Conservation (phyloP, 1,139 yeast genomes). For the Lizanozyma gosingica region DNA sequence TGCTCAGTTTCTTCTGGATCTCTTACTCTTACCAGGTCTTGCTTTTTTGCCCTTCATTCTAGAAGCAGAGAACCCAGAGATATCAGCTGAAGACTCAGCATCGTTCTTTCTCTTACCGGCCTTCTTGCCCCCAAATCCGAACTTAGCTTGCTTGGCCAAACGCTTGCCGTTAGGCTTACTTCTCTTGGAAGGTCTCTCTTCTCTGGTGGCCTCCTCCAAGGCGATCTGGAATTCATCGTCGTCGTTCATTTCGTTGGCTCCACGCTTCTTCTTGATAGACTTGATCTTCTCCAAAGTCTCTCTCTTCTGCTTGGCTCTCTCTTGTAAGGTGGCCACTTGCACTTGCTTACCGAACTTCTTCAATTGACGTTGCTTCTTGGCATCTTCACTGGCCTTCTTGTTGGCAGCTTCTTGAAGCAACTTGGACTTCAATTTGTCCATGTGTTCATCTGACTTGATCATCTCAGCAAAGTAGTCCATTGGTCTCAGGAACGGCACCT, state of each 20-base stretch:
- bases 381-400: constrained; percentile 88
- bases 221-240: constrained; percentile 65
- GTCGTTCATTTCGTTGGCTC: constrained; percentile 58
- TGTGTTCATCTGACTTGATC: constrained; percentile 97
- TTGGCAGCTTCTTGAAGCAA: constrained; percentile 80
- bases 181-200: constrained; percentile 21
- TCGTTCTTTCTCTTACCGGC: constrained; percentile 67
- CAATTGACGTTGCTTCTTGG: constrained; percentile 87
- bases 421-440: constrained; percentile 85
- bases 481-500: constrained; percentile 88
- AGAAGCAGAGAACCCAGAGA: constrained; percentile 51
- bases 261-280: constrained; percentile 79
- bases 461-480: constrained; percentile 95
- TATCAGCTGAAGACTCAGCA: constrained; percentile 63
- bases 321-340: constrained; percentile 87
- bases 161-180: constrained; percentile 56
- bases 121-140: constrained; percentile 70
- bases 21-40: constrained; percentile 75
- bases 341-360: constrained; percentile 98
- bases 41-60: constrained; percentile 41
- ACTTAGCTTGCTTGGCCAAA: constrained; percentile 60
- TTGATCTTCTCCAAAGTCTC: constrained; percentile 88
- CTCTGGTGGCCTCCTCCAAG: constrained; percentile 73
- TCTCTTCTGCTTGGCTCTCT: constrained; percentile 89
- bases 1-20: constrained; percentile 25